Conservation (phyloP, 1,284 basidiomycete genomes). For the Ustilago sp. region DNA sequence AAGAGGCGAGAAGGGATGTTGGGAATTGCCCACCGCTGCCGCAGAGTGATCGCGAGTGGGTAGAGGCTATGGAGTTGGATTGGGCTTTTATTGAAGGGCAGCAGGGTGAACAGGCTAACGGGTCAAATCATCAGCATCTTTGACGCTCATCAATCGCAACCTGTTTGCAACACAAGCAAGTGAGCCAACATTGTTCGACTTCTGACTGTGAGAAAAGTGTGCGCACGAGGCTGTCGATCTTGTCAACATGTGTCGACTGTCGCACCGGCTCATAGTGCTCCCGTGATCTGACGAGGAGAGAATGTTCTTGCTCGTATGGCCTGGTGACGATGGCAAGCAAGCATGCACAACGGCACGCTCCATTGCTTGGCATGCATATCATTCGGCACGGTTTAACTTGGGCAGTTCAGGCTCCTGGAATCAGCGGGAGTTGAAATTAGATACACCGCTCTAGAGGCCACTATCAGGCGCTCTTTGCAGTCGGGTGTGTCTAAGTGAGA, state of each 20-base stretch:
- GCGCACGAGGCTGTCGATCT: background rate
- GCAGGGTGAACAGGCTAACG: background rate
- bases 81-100: conserved; percentile 29
- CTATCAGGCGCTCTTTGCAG: too few relatives aligned
- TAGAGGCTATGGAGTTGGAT: conserved; percentile 49
- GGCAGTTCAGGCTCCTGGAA: background rate
- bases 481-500: too few relatives aligned
- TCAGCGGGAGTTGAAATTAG: too few relatives aligned
- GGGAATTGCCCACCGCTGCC: conserved; percentile 47
- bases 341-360: conserved; percentile 23
- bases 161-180: too few relatives aligned
- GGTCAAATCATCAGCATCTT: conserved; percentile 22
- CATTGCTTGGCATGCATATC: conserved; percentile 29
- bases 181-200: too few relatives aligned
- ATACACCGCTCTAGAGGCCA: too few relatives aligned
- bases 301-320: background rate
- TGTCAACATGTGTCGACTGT: background rate
- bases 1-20: conserved; percentile 24
- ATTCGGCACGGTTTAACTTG: conserved; percentile 17
- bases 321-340: background rate
- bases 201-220: background rate
- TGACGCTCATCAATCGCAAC: background rate
- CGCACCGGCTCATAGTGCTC: background rate
- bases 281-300: background rate
- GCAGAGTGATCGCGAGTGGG: conserved; percentile 37